These are phyloP conservation scores for Byssothecium circinans DNA, from an alignment of 2,329 filamentous ascomycete genomes.

Conservation along the genomic window DNA sequence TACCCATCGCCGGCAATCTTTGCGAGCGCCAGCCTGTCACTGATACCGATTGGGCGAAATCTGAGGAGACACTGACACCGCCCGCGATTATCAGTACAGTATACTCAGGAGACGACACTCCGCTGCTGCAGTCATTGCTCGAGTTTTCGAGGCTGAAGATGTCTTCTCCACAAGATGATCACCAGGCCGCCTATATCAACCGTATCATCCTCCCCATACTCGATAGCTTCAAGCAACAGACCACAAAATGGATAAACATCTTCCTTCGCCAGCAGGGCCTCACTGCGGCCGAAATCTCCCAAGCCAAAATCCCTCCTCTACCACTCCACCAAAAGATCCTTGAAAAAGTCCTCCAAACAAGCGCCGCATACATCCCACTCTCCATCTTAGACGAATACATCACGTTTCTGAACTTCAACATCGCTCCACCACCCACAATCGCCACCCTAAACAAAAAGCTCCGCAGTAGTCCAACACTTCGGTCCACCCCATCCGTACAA, in stretches of 20 bases:
- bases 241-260: constrained; percentile 20
- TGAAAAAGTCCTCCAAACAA: constrained; percentile 5
- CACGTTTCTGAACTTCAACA: constrained; percentile 20
- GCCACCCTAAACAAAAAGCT: constrained; percentile 21
- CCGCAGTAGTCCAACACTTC: constrained; percentile 6
- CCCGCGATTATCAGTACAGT: constrained; percentile 9
- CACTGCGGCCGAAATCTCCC: constrained; percentile 1
- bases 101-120: neutral
- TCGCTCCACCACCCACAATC: constrained; percentile 24
- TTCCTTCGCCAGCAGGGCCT: constrained; percentile 29
- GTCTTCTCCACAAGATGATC: neutral
- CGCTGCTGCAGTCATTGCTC: constrained; percentile 16
- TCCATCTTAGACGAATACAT: constrained; percentile 27
- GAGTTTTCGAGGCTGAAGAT: neutral
- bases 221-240: constrained; percentile 17
- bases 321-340: constrained; percentile 12
- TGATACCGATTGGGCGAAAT: constrained; percentile 36
- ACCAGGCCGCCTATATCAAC: constrained; percentile 8
- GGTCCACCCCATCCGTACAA: constrained; percentile 8
- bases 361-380: constrained; percentile 14
- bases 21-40: constrained; percentile 36
- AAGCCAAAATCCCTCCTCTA: constrained; percentile 13
- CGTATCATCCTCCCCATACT: constrained; percentile 28
- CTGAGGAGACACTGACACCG: constrained; percentile 14
- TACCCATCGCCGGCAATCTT: constrained; percentile 40